Evolutionary conservation across 2,329 filamentous ascomycete species (phyloP), one percentile per base, ranked within the genome.

Genomic region (Atkinsonella hypoxylon): DNA sequence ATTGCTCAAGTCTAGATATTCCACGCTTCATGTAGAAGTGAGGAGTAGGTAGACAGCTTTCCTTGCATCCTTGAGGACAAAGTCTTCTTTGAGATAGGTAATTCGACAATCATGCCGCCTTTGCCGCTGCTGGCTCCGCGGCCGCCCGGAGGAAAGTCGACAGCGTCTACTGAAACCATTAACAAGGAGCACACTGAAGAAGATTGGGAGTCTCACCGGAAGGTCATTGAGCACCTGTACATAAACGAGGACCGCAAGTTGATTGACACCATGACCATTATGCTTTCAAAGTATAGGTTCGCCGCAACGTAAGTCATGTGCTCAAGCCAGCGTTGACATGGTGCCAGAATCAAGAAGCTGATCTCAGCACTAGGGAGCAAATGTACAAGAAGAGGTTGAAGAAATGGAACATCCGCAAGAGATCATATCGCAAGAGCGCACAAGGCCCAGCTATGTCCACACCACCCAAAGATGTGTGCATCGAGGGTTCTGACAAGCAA

Each of bases 301-400:
- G 62, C 62, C 31, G 66, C 66, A 46, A 67, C 66, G 66, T 68
- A 56, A 64, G 66, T 65, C 40, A 32, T 20, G 49, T 41, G 18
- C 4, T 22, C 34, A 7, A 26, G 26, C 26, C 26, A 26, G 26
- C 5, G 26, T 6, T 36, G 34, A 15, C 13, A 3, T 36, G 15
- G 12, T 12, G 34, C 34, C 34, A 36, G 34, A 36, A 36, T 36
- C 10, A 20, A 18, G 36, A 20, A 36, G 18, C 26, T n/a, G 17
- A 13, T 32, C 7, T 22, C 31, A 7, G 17, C 31, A 26, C 46
- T 42, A 68, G 66, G 49, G 64, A 67, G 51, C 64, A 68, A 58
- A 68, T 68, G 65, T 68, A 67, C 49, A 68, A 68, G 51, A 68
- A 68, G 54, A 60, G 66, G 32, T 55, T 68, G 43, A 66, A 64